Base-by-base conservation (phyloP, 805 yeast species). In the Lipomyces chichibuensis region DNA sequence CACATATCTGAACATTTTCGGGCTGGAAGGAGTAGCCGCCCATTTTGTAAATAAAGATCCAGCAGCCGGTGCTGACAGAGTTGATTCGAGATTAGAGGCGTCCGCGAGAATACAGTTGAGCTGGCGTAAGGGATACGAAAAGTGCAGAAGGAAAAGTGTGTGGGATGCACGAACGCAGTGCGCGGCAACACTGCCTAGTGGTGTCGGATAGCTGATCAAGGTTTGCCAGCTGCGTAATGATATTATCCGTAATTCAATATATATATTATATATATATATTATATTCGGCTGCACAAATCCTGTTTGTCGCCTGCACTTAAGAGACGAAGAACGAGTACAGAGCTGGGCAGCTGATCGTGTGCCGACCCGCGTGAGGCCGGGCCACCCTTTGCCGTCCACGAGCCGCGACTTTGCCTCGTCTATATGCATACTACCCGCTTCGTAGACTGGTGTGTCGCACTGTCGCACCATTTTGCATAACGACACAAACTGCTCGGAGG, bases 1-100 rank as follows among this genome's bases (percentile, higher is more conserved):
- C 97, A 80, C 96, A 91, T 35, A 91, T 87, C 70, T 92, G 84
- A 62, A 89, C 83, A 75, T 89, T 88, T 73, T 87, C 91, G 46
- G 87, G 88, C 77, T 80, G 62, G 59, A 66, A 60, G 17, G 60
- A 57, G 43, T 64, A 55, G 29, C 46, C 55, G 32, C 62, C 66
- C 63, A 62, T 62, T 17, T 11, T 43, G 20, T 7, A n/a, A 43
- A 23, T n/a, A n/a, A 43, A 6, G 9, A 43, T n/a, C 49, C n/a
- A 11, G 25, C 20, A n/a, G 49, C 14, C 49, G 14, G 49, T 13
- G 49, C 49, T 23, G 49, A 43, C 9, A 17, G 20, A 17, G 39
- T 37, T 17, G 49, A 13, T n/a, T 17, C 39, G 17, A 37, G 39
- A 39, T 14, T 39, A n/a, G 4, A 17, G 49, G 49, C 20, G 49